Conservation (phyloP, 2,329 filamentous ascomycete species). For the Decorospora gaudefroyi region DNA sequence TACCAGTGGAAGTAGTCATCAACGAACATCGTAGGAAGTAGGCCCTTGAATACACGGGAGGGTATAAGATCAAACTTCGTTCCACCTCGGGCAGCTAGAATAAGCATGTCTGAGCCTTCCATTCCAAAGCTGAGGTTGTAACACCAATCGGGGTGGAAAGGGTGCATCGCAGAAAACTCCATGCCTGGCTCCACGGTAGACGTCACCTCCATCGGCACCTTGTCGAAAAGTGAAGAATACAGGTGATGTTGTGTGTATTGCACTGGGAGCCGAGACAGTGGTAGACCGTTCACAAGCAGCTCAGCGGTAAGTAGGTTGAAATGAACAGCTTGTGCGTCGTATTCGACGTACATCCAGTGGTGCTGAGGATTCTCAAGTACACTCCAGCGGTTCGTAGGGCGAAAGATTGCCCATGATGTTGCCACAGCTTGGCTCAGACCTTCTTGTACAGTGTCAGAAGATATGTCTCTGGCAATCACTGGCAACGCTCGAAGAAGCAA, state of each 20-base stretch:
- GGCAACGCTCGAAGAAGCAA: constrained; percentile 6
- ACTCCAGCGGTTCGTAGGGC: constrained; percentile 7
- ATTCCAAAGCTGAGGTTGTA: constrained; percentile 43
- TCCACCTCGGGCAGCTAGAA: constrained; percentile 17
- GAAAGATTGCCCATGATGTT: constrained; percentile 10
- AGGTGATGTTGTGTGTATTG: constrained; percentile 50
- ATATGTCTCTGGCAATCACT: too few relatives aligned
- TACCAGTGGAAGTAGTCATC: constrained; percentile 27
- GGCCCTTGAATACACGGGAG: constrained; percentile 21
- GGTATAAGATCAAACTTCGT: constrained; percentile 44
- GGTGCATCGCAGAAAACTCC: constrained; percentile 47
- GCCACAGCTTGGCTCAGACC: constrained; percentile 8
- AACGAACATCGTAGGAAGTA: constrained; percentile 43
- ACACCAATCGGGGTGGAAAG: constrained; percentile 30
- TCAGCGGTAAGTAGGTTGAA: constrained; percentile 59
- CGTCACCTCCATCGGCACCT: constrained; percentile 51
- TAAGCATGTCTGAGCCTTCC: constrained; percentile 24
- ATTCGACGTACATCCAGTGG: constrained; percentile 32
- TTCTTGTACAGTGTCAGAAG: too few relatives aligned
- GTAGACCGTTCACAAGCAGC: constrained; percentile 59
- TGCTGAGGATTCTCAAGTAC: not conserved
- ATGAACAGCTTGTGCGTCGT: constrained; percentile 29
- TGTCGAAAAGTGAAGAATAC: constrained; percentile 54
- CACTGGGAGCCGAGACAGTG: constrained; percentile 54
- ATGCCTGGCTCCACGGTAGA: constrained; percentile 49